Conservation (phyloP, 345 rosid genomes). For the Eucalyptus sp. region DNA sequence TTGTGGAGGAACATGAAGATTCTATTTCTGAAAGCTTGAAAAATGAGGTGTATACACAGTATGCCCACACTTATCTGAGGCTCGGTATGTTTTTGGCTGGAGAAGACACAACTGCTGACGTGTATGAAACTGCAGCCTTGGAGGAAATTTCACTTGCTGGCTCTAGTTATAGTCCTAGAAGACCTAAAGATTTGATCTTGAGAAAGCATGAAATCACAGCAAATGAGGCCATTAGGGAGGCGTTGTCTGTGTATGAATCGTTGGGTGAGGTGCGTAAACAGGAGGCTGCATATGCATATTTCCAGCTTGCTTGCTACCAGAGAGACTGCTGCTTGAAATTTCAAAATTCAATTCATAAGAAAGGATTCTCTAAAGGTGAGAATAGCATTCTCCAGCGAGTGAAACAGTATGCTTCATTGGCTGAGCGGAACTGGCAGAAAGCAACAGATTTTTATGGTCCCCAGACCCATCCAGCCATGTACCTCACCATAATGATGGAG, state of each 20-base stretch:
- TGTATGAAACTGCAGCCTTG: slow-evolving; percentile 27
- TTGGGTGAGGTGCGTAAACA: slow-evolving; percentile 74
- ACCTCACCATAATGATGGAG: slow-evolving; percentile 60
- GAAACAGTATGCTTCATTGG: slow-evolving; percentile 76
- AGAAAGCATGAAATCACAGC: slow-evolving; percentile 68
- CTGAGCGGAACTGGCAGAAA: slow-evolving; percentile 81
- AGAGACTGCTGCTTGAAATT: slow-evolving; percentile 66
- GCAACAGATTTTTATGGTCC: slow-evolving; percentile 73
- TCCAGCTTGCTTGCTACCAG: slow-evolving; percentile 85
- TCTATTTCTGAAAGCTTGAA: slow-evolving; percentile 33
- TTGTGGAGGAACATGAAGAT: slow-evolving; percentile 3
- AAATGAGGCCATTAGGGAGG: slow-evolving; percentile 85
- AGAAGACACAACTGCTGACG: slow-evolving; percentile 49
- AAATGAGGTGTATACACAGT: slow-evolving; percentile 73
- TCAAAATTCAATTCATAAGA: slow-evolving; percentile 29
- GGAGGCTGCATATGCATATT: slow-evolving; percentile 78
- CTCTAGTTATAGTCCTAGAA: slow-evolving; percentile 5
- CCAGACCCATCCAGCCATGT: slow-evolving; percentile 62
- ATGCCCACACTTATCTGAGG: slow-evolving; percentile 79
- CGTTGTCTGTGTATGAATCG: slow-evolving; percentile 72
- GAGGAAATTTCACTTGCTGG: slow-evolving; percentile 12
- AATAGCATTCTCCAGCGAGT: slow-evolving; percentile 40
- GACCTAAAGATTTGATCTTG: slow-evolving; percentile 15
- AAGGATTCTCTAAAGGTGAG: slow-evolving; percentile 34
- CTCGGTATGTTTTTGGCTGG: slow-evolving; percentile 84